Evolutionary conservation across 345 rosid species (phyloP).

Genomic region (sweet orange (Citrus sinensis)): DNA sequence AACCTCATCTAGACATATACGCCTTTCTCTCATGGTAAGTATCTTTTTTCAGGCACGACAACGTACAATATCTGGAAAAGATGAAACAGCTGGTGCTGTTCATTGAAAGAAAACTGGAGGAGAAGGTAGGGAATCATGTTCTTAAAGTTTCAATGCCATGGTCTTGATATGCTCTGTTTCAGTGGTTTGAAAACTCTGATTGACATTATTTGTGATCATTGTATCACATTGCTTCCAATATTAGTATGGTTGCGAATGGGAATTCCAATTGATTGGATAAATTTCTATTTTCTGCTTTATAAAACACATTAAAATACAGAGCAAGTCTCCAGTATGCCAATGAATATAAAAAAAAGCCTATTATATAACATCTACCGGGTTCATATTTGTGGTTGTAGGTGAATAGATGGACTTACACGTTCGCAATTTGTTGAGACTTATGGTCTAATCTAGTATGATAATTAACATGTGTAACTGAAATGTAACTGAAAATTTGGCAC

Average conservation of each 20-base stretch:
- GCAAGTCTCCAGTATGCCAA: background rate
- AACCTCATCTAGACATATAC: constrained; percentile 2
- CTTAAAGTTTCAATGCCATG: background rate
- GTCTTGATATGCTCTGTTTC: background rate
- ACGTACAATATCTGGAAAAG: constrained; percentile 78
- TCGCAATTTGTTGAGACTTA: background rate
- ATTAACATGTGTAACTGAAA: background rate
- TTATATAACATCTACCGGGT: background rate
- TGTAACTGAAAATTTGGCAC: background rate
- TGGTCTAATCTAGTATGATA: background rate
- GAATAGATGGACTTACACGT: too few species aligned
- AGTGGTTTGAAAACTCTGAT: background rate
- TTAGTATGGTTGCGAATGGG: background rate
- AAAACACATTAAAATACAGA: too few species aligned
- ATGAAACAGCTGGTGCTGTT: constrained; percentile 87
- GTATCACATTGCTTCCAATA: background rate
- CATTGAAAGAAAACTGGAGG: constrained; percentile 73
- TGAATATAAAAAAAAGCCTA: background rate
- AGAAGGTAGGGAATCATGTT: constrained; percentile 50
- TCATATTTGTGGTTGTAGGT: background rate
- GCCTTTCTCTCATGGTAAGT: constrained; percentile 19
- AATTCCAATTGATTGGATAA: background rate
- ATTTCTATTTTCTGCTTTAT: too few species aligned
- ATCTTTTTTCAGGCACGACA: constrained; percentile 80
- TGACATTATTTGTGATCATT: background rate